Base-by-base conservation (phyloP, 1,284 basidiomycete genomes). In the Sphaerobolus stellatus region DNA sequence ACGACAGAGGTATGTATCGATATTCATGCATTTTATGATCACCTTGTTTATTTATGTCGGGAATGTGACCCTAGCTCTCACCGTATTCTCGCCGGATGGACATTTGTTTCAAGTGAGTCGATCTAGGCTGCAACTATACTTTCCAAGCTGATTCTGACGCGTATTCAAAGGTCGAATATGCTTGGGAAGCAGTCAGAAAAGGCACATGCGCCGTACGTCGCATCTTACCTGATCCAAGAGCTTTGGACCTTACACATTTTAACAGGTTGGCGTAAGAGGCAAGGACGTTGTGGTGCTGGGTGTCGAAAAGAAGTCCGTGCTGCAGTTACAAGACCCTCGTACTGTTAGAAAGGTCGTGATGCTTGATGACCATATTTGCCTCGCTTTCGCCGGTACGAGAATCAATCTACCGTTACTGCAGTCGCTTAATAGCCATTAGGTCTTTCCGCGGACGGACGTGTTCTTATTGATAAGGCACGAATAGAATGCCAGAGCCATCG, bases 301-400 rank as follows among this genome's bases (percentile, higher is more conserved):
- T 52, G 97, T 99, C 20, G 97, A 99, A 80, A 99, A 99, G 87
- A 99, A 98, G 75, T 94, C 92, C 0, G 86, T 98, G 16, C 79
- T 98, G 25, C 97, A 99, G 72, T 82, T 99, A 7, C 97, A 99
- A 78, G 97, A 99, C 75, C 92, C 97, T 9, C 82, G 97, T 54
- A 99, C 97, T 2, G 94, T 99, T 16, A 82, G 96, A 56, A 99
- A 99, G 72, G 96, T 98, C 13, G 97, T 93, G 58, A 96, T 98
- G 93, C 77, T 99, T 41, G 97, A 99, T 67, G 96, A 99, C 68
- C 97, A 99, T 70, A 77, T 99, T 58, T 98, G 94, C 69, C 81
- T 99, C 50, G 97, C 96, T 16, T 99, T 99, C 75, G 94, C 97
- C 53, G 96, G 95, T 96, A 63, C 56, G 82, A 69, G 24, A 6